Conservation (phyloP, 1,284 basidiomycete species). For the Cystobasidium pallidum region DNA sequence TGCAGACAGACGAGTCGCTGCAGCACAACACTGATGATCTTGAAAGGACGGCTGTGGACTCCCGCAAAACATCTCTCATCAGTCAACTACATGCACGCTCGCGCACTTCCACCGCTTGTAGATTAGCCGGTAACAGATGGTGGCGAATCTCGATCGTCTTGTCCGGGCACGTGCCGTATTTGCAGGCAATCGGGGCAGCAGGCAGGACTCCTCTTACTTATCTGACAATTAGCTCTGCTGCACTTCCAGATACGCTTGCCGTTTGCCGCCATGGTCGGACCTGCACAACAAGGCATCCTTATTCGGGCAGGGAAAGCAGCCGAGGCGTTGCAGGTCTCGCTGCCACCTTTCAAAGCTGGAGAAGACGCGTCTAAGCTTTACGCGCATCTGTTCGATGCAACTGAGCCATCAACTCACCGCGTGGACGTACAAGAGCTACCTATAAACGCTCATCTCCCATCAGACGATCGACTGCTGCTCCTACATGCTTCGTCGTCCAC, state of each 20-base stretch:
- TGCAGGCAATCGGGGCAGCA: neutral
- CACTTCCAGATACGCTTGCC: too few species aligned
- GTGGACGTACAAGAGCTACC: conserved; percentile 5
- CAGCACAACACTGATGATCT: too few species aligned
- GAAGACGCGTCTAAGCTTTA: conserved; percentile 2
- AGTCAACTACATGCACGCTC: neutral
- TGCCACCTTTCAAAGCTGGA: neutral
- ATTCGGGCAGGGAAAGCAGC: neutral
- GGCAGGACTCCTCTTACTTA: too few species aligned
- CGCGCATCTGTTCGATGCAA: conserved; percentile 12
- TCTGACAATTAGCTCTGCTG: too few species aligned
- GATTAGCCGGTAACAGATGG: neutral
- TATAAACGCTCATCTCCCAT: neutral
- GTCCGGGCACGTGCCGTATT: neutral
- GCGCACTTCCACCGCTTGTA: neutral
- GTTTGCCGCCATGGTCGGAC: neutral
- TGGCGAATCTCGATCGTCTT: conserved; percentile 5
- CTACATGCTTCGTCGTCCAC: conserved; percentile 2
- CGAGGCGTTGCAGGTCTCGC: neutral
- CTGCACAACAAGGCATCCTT: conserved; percentile 4
- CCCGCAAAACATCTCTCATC: too few species aligned
- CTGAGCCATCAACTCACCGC: neutral
- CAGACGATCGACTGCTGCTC: neutral
- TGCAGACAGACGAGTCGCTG: too few species aligned
- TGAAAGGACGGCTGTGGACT: too few species aligned